Percentiles rank a stretch among this genome's conserved stretches.
Conservation (phyloP, 495 filamentous ascomycete species). For the Xylaria acuta region DNA sequence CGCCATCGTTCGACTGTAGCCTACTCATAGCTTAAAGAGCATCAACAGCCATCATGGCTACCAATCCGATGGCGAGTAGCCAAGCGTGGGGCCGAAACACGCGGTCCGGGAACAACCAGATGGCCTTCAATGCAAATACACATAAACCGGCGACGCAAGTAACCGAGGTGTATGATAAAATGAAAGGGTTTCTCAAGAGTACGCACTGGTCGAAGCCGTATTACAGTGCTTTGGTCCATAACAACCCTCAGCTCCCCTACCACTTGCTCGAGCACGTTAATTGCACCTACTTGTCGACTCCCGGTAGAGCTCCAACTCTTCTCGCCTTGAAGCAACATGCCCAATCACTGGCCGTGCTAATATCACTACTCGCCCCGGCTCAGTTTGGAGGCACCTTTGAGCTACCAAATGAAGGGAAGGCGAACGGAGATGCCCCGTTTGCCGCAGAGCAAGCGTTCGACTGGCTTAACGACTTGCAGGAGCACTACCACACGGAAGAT, state of each 20-base stretch:
- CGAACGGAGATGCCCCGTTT: slow-evolving; percentile 21
- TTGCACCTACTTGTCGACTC: slow-evolving; percentile 59
- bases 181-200: slow-evolving; percentile 35
- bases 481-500: slow-evolving; percentile 54
- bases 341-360: slow-evolving; percentile 57
- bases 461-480: slow-evolving; percentile 53
- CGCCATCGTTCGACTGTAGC: background rate
- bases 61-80: background rate
- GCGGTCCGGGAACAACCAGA: background rate
- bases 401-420: slow-evolving; percentile 6
- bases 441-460: slow-evolving; percentile 53
- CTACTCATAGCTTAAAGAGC: background rate
- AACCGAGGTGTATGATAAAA: slow-evolving; percentile 33
- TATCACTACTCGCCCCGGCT: slow-evolving; percentile 50
- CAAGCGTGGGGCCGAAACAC: background rate
- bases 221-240: slow-evolving; percentile 38
- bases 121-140: background rate
- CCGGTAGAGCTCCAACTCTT: slow-evolving; percentile 53
- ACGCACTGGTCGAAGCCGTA: slow-evolving; percentile 42
- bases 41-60: slow-evolving; percentile 3
- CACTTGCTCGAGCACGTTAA: slow-evolving; percentile 51
- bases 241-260: slow-evolving; percentile 33
- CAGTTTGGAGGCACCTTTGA: slow-evolving; percentile 20
- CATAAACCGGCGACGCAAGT: background rate
- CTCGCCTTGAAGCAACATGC: slow-evolving; percentile 61